phyloP scores from a whole-genome alignment of 2,329 filamentous ascomycete genomes.

The Aspergillus niger region DNA sequence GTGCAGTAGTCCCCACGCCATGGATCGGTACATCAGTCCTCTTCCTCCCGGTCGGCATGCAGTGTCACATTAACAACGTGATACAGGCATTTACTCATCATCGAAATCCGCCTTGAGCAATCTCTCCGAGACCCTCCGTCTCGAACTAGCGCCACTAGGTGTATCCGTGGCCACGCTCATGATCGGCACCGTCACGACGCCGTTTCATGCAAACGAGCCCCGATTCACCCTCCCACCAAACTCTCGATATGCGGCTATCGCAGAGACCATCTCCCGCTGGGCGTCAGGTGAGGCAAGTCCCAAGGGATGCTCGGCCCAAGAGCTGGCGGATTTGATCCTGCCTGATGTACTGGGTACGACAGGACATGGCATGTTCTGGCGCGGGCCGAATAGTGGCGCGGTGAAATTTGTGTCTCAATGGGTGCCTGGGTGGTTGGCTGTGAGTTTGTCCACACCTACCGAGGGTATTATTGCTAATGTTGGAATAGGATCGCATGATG shows the following conservation, averaged over 20 bases:
- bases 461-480: neutral
- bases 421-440: conserved; percentile 16
- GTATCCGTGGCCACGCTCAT: conserved; percentile 34
- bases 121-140: conserved; percentile 32
- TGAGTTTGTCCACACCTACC: neutral
- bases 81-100: conserved; percentile 31
- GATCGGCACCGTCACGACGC: conserved; percentile 26
- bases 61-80: conserved; percentile 20
- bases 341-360: conserved; percentile 15
- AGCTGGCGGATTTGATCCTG: conserved; percentile 13
- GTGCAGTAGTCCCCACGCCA: conserved; percentile 37
- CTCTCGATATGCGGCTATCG: conserved; percentile 14
- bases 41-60: too few relatives aligned
- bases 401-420: conserved; percentile 9
- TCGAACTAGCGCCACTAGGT: conserved; percentile 36
- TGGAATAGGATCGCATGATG: neutral
- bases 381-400: conserved; percentile 8
- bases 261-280: conserved; percentile 15
- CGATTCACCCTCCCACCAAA: neutral
- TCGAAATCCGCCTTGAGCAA: conserved; percentile 34
- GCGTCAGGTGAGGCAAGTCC: conserved; percentile 11
- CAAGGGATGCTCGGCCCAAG: conserved; percentile 10
- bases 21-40: conserved; percentile 29
- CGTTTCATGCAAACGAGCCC: conserved; percentile 18
- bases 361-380: conserved; percentile 10